A percentile compares a stretch with the other conserved stretches of the same genome.
Evolutionary conservation across 345 rosid genomes (phyloP).

Genomic region (Hibiscus tridactylites): DNA sequence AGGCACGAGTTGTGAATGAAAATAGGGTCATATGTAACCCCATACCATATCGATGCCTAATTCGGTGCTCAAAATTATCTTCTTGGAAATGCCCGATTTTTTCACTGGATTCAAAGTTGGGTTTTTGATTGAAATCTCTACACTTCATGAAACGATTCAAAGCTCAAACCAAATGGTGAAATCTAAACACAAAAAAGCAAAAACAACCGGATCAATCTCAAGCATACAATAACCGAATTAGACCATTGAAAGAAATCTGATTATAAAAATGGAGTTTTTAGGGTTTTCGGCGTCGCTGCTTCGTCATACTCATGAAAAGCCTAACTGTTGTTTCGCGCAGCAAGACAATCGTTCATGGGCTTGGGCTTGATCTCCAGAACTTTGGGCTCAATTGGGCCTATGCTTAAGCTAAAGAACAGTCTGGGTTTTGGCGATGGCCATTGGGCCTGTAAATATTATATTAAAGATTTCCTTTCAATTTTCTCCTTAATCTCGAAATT

Average conservation of each 20-base stretch:
- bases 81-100: conserved; percentile 6
- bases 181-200: background rate
- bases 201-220: background rate
- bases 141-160: conserved; percentile 20
- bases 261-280: background rate
- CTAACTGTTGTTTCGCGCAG: background rate
- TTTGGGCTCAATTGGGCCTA: background rate
- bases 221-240: background rate
- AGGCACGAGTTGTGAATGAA: conserved; percentile 22
- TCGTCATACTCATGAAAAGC: background rate
- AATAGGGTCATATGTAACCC: conserved; percentile 45
- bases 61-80: background rate
- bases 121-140: conserved; percentile 11
- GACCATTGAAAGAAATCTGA: background rate
- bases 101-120: conserved; percentile 4
- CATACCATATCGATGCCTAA: conserved; percentile 29
- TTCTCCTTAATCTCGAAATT: background rate
- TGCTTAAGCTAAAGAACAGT: background rate
- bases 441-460: background rate
- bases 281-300: background rate
- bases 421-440: background rate
- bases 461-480: background rate
- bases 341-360: background rate
- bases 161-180: background rate
- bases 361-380: background rate